Conservation (phyloP, 202 grass and related monocot species). For the Musa balbisiana region DNA sequence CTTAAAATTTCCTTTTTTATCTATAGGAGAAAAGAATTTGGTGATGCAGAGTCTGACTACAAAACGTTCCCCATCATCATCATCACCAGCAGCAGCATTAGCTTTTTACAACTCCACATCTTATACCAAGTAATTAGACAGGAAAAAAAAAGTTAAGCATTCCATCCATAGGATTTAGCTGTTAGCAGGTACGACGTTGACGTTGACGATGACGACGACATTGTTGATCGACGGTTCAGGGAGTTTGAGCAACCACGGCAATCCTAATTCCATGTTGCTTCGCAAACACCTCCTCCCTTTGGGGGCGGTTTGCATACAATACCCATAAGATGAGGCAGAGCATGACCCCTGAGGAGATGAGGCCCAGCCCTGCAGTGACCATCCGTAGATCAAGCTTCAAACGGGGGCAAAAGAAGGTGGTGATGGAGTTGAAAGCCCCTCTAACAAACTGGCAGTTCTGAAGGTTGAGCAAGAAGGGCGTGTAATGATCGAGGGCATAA, state of each 20-base stretch:
- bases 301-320: slow-evolving; percentile 83
- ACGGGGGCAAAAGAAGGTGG: slow-evolving; percentile 47
- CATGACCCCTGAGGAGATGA: slow-evolving; percentile 38
- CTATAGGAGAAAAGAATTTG: too few relatives aligned
- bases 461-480: slow-evolving; percentile 58
- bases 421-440: slow-evolving; percentile 54
- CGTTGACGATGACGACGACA: too few relatives aligned
- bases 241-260: not conserved
- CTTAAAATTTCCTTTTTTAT: too few relatives aligned
- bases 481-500: slow-evolving; percentile 77
- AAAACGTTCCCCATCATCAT: too few relatives aligned
- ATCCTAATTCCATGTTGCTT: slow-evolving; percentile 21
- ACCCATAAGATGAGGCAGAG: slow-evolving; percentile 63
- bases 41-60: too few relatives aligned
- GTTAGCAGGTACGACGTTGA: too few relatives aligned
- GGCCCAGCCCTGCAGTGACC: slow-evolving; percentile 44
- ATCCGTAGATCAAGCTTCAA: slow-evolving; percentile 49
- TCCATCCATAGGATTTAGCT: too few relatives aligned
- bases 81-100: too few relatives aligned
- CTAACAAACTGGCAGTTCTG: slow-evolving; percentile 94
- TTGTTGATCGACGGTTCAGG: not conserved
- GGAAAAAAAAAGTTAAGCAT: too few relatives aligned
- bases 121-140: too few relatives aligned
- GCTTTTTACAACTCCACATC: too few relatives aligned
- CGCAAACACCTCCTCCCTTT: slow-evolving; percentile 91